Percentiles rank a stretch among this genome's conserved stretches.
Conservation (phyloP, 805 yeast genomes). For the Suhomyces vadensis region DNA sequence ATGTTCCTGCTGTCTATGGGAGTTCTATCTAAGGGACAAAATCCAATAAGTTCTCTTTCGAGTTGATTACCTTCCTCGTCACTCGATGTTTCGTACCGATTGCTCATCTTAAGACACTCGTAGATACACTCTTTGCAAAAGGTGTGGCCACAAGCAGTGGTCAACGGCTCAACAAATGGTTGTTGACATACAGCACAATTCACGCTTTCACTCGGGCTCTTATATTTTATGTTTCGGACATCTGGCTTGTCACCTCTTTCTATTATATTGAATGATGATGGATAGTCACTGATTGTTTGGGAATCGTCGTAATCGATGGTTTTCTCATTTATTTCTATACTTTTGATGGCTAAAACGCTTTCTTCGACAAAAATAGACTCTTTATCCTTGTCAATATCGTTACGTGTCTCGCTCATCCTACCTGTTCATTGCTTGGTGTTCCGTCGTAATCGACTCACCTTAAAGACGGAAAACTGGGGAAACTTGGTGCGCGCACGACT, state of each 20-base stretch:
- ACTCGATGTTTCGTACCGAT: conserved; percentile 12
- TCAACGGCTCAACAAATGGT: conserved; percentile 60
- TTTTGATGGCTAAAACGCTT: neutral
- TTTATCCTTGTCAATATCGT: neutral
- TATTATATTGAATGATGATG: conserved; percentile 18
- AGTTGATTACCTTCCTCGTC: conserved; percentile 6
- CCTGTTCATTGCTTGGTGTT: neutral
- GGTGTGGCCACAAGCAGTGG: conserved; percentile 42
- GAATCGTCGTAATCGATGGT: neutral
- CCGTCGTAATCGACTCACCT: neutral
- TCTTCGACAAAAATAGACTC: neutral
- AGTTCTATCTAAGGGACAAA: conserved; percentile 65
- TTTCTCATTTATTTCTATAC: conserved; percentile 1
- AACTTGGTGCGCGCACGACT: conserved; percentile 3
- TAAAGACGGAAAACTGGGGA: conserved; percentile 8
- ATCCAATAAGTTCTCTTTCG: conserved; percentile 17
- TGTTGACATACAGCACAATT: conserved; percentile 67
- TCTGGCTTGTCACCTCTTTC: conserved; percentile 24
- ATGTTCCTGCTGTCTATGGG: conserved; percentile 36
- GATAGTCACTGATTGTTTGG: conserved; percentile 9
- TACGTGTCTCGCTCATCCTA: neutral
- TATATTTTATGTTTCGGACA: conserved; percentile 31
- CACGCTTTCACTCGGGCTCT: conserved; percentile 30
- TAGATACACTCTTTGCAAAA: conserved; percentile 18
- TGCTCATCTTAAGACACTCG: conserved; percentile 31